Conservation (phyloP, 2,329 filamentous ascomycete species). For the Aureobasidium sp. region DNA sequence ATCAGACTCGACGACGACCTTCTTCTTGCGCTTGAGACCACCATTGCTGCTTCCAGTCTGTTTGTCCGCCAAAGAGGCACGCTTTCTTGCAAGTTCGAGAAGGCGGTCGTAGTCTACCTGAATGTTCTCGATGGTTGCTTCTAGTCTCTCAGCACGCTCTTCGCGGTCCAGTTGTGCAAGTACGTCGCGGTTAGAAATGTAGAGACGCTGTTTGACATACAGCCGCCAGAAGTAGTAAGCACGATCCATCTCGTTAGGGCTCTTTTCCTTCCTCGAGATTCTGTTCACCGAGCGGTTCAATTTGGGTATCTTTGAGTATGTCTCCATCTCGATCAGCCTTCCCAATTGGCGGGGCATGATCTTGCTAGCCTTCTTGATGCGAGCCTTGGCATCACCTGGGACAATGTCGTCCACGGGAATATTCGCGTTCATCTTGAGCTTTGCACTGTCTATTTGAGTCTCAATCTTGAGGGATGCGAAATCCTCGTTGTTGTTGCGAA, state of each 20-base stretch:
- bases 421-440: conserved; percentile 44
- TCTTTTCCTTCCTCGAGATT: conserved; percentile 37
- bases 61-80: conserved; percentile 17
- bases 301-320: conserved; percentile 49
- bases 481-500: conserved; percentile 43
- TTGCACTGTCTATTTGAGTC: conserved; percentile 40
- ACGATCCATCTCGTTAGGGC: conserved; percentile 52
- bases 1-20: conserved; percentile 12
- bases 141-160: conserved; percentile 66
- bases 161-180: conserved; percentile 60
- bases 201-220: conserved; percentile 69
- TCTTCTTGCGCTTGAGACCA: conserved; percentile 5
- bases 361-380: conserved; percentile 57
- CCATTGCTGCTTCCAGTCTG: not conserved
- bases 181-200: conserved; percentile 64
- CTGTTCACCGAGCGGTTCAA: conserved; percentile 42
- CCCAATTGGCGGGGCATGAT: conserved; percentile 71
- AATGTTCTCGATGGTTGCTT: conserved; percentile 60
- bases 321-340: conserved; percentile 68
- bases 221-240: conserved; percentile 65
- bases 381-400: conserved; percentile 44
- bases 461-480: conserved; percentile 41
- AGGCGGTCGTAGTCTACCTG: conserved; percentile 67
- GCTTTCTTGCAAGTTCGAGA: conserved; percentile 42
- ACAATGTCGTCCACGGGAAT: conserved; percentile 54